A percentile compares a stretch with the other conserved stretches of the same genome.
Conservation (phyloP, 345 rosid genomes). For the Dipteronia sinensis region DNA sequence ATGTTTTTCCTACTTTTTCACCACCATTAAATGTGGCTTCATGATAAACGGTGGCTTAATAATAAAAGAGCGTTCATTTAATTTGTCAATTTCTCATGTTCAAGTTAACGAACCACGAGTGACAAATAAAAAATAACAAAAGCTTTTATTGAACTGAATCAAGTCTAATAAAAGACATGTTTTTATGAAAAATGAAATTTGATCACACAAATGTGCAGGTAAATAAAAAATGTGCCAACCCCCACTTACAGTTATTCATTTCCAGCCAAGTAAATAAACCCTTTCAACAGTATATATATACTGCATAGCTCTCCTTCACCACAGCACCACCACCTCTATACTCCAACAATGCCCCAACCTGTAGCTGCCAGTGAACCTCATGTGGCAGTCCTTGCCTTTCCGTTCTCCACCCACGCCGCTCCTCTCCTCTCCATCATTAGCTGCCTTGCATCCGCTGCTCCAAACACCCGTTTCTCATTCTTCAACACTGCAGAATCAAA, state of each 20-base stretch:
- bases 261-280: neutral
- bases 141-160: too few species aligned
- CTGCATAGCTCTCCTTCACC: neutral
- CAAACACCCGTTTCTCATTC: slow-evolving; percentile 44
- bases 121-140: too few species aligned
- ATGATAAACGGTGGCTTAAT: too few species aligned
- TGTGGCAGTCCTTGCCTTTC: slow-evolving; percentile 47
- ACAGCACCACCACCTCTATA: neutral
- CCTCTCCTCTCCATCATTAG: slow-evolving; percentile 37
- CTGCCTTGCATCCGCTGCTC: slow-evolving; percentile 35
- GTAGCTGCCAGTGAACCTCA: slow-evolving; percentile 17
- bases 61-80: too few species aligned
- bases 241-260: neutral
- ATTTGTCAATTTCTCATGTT: too few species aligned
- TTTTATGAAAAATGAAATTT: neutral
- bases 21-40: too few species aligned
- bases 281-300: neutral
- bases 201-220: neutral
- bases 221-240: slow-evolving; percentile 2
- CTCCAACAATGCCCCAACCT: neutral
- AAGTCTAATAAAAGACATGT: neutral
- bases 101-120: too few species aligned
- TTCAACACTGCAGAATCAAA: slow-evolving; percentile 23
- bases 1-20: too few species aligned
- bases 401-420: slow-evolving; percentile 42